A percentile compares a stretch with the other conserved stretches of the same genome.
Evolutionary conservation across 2,329 filamentous ascomycete species (phyloP).

Genomic region (Hysterium pulicare): DNA sequence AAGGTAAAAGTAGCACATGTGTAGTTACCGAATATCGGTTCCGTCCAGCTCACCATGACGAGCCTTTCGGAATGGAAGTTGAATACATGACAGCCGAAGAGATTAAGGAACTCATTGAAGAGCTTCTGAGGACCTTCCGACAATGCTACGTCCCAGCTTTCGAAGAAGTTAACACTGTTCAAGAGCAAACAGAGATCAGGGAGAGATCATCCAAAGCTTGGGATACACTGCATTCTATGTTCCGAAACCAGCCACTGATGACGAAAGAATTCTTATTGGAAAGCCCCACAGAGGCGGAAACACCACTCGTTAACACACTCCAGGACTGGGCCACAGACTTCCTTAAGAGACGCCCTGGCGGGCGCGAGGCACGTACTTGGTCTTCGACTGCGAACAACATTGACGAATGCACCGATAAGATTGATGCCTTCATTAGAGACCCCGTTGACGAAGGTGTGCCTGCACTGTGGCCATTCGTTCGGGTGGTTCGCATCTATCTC

Average conservation of each 20-base stretch:
- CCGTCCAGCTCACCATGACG: conserved; percentile 10
- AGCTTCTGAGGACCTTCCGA: conserved; percentile 10
- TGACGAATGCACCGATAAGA: conserved; percentile 12
- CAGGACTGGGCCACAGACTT: conserved; percentile 7
- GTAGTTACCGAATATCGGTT: conserved; percentile 13
- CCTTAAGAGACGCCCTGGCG: conserved; percentile 8
- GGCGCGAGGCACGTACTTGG: conserved; percentile 7
- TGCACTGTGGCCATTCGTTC: conserved; percentile 12
- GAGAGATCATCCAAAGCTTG: conserved; percentile 10
- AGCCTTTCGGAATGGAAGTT: conserved; percentile 12
- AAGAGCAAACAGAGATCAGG: conserved; percentile 9
- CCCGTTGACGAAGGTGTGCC: conserved; percentile 6
- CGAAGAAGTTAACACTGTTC: conserved; percentile 5
- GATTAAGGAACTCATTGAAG: conserved; percentile 13
- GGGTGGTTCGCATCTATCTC: conserved; percentile 8
- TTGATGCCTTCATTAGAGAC: conserved; percentile 8
- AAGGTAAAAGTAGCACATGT: conserved; percentile 2
- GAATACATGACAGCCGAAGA: conserved; percentile 12
- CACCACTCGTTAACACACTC: conserved; percentile 7
- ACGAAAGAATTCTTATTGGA: conserved; percentile 9
- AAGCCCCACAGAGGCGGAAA: conserved; percentile 3
- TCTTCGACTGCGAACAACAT: conserved; percentile 7
- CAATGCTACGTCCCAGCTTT: conserved; percentile 8
- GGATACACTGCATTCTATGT: conserved; percentile 12
- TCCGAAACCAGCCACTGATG: conserved; percentile 7